Evolutionary conservation across 2,329 filamentous ascomycete species (phyloP).

Genomic region (Aspergillus caelatus): DNA sequence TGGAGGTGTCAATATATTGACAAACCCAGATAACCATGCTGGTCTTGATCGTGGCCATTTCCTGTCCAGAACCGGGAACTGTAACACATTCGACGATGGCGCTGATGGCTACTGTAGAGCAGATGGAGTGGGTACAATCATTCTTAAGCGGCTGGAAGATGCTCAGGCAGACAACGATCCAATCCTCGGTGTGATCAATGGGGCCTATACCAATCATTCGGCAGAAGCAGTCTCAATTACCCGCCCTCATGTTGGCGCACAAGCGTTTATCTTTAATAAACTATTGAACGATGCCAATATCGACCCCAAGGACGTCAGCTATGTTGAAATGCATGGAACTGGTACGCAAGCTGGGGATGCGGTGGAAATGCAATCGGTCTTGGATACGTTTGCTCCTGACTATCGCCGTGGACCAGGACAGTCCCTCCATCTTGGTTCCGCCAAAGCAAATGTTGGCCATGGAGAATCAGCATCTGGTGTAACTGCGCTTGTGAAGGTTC

Average conservation of each 20-base stretch:
- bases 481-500: slow-evolving; percentile 36
- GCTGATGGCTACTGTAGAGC: slow-evolving; percentile 83
- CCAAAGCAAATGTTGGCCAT: slow-evolving; percentile 68
- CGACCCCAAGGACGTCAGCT: slow-evolving; percentile 75
- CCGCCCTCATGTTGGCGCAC: slow-evolving; percentile 76
- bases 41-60: slow-evolving; percentile 77
- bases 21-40: slow-evolving; percentile 78
- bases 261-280: slow-evolving; percentile 69
- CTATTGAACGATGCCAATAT: slow-evolving; percentile 72
- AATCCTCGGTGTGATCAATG: slow-evolving; percentile 72
- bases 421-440: slow-evolving; percentile 63
- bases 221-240: slow-evolving; percentile 82
- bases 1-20: slow-evolving; percentile 75
- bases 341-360: slow-evolving; percentile 81
- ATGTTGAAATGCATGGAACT: slow-evolving; percentile 88
- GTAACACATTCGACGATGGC: slow-evolving; percentile 78
- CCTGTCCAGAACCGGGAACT: slow-evolving; percentile 69
- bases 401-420: slow-evolving; percentile 40
- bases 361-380: slow-evolving; percentile 79
- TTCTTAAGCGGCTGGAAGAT: slow-evolving; percentile 79
- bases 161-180: slow-evolving; percentile 73
- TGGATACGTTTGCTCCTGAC: slow-evolving; percentile 62
- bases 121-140: slow-evolving; percentile 72
- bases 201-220: slow-evolving; percentile 78
- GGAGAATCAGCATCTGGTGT: slow-evolving; percentile 64